Evolutionary conservation across 129 eudicot species (phyloP), one percentile per base, ranked within the genome.

Genomic region (Arctium minus): DNA sequence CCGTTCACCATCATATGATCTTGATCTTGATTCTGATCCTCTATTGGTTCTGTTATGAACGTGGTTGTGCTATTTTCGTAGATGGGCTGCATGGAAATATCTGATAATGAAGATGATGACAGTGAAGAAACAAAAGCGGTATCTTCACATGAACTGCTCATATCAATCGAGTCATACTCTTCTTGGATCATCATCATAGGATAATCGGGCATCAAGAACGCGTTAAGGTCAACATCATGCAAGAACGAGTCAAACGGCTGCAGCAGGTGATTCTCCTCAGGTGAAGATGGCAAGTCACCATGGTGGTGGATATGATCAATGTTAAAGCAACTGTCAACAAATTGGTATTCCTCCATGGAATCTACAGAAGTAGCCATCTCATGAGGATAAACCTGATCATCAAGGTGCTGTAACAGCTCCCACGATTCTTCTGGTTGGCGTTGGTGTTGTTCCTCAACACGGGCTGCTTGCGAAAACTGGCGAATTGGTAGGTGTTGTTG

Each of bases 281-380:
- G 74, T 64, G 81, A 78, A 65, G 64, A 78, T 62, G 67, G 53
- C 15, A 44, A 50, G 17, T 65, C 85, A 4, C 78, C 79, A 13
- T 46, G 72, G 72, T 85, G 69, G 75, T 80, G 65, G 27, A 53
- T 74, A 53, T 85, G 85, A 44, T 92, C 92, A 4, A 53, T 79
- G 86, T 92, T 87, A 68, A 92, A 90, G 92, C 87, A 87, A 13
- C 85, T 84, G 27, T 90, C 89, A 18, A 90, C 91, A 8, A 92
- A 83, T 75, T 83, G 80, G 6, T 85, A 89, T 39, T 80, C 87
- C 78, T 91, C 90, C 84, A 83, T 86, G 4, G 82, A 40, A 83
- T 79, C 85, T 40, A 29, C 48, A 77, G 81, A 76, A 46, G 67
- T 56, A 0, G 76, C 60, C 62, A 70, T 72, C 13, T 50, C 72